A percentile compares a stretch with the other conserved stretches of the same genome.
phyloP scores from a whole-genome alignment of 2,329 filamentous ascomycete species.

The Fusarium sp. region DNA sequence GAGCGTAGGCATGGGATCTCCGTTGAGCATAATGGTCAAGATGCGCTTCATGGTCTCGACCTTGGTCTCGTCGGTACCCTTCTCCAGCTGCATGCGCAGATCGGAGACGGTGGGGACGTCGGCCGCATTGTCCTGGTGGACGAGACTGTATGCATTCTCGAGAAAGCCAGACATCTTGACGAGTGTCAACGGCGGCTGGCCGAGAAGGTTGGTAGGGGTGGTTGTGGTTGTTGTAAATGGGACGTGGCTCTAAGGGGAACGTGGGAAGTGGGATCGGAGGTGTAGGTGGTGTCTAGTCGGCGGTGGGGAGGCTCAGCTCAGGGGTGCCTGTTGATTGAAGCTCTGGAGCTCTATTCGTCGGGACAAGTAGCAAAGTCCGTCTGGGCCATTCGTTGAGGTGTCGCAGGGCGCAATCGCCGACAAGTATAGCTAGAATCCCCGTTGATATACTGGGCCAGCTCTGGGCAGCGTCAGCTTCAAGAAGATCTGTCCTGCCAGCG shows the following conservation, averaged over 20 bases:
- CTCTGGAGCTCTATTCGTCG: conserved; percentile 39
- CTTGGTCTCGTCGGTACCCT: conserved; percentile 91
- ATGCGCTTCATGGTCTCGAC: conserved; percentile 96
- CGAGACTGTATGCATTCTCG: conserved; percentile 93
- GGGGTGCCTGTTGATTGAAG: conserved; percentile 37
- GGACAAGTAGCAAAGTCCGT: conserved; percentile 38
- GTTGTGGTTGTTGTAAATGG: conserved; percentile 41
- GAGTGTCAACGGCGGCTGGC: conserved; percentile 36
- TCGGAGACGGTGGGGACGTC: conserved; percentile 91
- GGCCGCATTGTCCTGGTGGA: conserved; percentile 96
- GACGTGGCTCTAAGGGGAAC: conserved; percentile 43
- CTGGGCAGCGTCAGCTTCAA: conserved; percentile 45
- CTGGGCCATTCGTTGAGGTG: conserved; percentile 45
- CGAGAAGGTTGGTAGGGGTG: conserved; percentile 30
- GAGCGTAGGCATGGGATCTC: conserved; percentile 91
- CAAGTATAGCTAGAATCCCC: conserved; percentile 44
- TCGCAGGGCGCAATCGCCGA: conserved; percentile 44
- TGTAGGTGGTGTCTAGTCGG: conserved; percentile 43
- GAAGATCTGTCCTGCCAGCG: conserved; percentile 51
- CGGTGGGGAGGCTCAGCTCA: conserved; percentile 48
- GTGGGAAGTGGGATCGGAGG: conserved; percentile 39
- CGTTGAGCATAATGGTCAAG: conserved; percentile 96
- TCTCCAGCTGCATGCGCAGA: conserved; percentile 90
- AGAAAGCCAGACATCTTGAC: conserved; percentile 90
- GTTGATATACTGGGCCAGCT: conserved; percentile 43